phyloP scores from a whole-genome alignment of 2,329 filamentous ascomycete genomes.

The Aspergillus ochraceus region DNA sequence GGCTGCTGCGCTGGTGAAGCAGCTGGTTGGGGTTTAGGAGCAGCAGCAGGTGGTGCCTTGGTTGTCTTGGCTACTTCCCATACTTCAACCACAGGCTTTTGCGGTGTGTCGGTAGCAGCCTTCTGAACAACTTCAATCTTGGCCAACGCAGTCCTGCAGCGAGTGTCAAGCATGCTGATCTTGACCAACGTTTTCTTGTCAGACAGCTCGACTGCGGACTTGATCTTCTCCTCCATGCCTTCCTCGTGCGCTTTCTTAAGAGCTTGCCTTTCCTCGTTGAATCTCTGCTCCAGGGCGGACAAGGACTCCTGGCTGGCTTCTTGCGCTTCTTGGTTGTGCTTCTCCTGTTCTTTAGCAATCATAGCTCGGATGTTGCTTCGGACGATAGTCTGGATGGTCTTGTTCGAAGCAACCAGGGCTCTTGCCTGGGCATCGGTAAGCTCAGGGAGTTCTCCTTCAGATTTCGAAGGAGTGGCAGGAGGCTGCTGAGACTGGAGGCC shows the following conservation, averaged over 20 bases:
- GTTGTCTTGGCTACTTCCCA: constrained; percentile 76
- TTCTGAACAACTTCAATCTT: constrained; percentile 78
- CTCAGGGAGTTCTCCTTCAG: constrained; percentile 38
- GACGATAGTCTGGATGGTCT: constrained; percentile 51
- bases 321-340: constrained; percentile 42
- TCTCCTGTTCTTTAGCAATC: constrained; percentile 41
- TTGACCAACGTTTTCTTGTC: constrained; percentile 73
- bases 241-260: constrained; percentile 52
- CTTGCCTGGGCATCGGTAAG: constrained; percentile 52
- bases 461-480: constrained; percentile 31
- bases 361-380: constrained; percentile 58
- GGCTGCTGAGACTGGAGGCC: constrained; percentile 22
- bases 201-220: constrained; percentile 65
- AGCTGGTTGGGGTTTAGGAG: constrained; percentile 28
- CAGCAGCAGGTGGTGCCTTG: constrained; percentile 50
- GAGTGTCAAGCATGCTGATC: constrained; percentile 76
- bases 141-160: constrained; percentile 61
- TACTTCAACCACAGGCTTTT: constrained; percentile 80
- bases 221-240: constrained; percentile 59
- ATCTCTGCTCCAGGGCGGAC: constrained; percentile 39
- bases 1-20: constrained; percentile 19
- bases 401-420: constrained; percentile 52
- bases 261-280: constrained; percentile 41
- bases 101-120: constrained; percentile 80
- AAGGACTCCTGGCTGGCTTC: constrained; percentile 36